phyloP scores from a whole-genome alignment of 305 asterid species.

The Solanum hybrid region DNA sequence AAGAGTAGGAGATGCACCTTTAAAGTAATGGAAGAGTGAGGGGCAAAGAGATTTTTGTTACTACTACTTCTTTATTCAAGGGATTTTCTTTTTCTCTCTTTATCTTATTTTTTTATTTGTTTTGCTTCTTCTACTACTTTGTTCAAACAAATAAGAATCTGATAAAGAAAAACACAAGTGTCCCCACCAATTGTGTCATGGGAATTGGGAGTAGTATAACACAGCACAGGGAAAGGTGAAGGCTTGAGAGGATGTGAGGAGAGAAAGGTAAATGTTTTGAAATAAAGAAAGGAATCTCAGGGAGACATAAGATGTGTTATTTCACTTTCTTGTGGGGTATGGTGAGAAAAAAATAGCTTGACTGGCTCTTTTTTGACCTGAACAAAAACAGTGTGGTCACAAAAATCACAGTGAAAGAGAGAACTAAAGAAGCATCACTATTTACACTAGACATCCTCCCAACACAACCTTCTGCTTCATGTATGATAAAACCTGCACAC shows the following conservation, averaged over 20 bases:
- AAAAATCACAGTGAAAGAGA: conserved; percentile 6
- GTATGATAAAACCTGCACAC: neutral
- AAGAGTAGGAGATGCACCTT: neutral
- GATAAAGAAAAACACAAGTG: conserved; percentile 1
- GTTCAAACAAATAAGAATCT: neutral
- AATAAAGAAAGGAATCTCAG: conserved; percentile 32
- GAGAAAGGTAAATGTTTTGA: conserved; percentile 7
- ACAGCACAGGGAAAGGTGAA: neutral
- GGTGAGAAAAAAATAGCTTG: conserved; percentile 22
- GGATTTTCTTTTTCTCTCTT: neutral
- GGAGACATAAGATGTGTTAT: conserved; percentile 35
- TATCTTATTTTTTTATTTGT: neutral
- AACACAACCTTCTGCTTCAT: conserved; percentile 1
- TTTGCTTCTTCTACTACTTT: neutral
- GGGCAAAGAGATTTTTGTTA: neutral
- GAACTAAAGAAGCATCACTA: conserved; percentile 16
- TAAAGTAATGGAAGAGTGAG: neutral
- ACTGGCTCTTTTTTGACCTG: conserved; percentile 28
- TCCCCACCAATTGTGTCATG: conserved; percentile 12
- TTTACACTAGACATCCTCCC: conserved; percentile 9
- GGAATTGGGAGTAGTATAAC: conserved; percentile 11
- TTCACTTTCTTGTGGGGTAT: conserved; percentile 49
- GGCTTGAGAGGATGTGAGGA: conserved; percentile 2
- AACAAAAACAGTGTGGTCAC: conserved; percentile 15
- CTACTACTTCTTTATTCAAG: conserved; percentile 3